Evolutionary conservation across 345 rosid species (phyloP), one percentile per base, ranked within the genome.

Genomic region (Cardamine occulta): DNA sequence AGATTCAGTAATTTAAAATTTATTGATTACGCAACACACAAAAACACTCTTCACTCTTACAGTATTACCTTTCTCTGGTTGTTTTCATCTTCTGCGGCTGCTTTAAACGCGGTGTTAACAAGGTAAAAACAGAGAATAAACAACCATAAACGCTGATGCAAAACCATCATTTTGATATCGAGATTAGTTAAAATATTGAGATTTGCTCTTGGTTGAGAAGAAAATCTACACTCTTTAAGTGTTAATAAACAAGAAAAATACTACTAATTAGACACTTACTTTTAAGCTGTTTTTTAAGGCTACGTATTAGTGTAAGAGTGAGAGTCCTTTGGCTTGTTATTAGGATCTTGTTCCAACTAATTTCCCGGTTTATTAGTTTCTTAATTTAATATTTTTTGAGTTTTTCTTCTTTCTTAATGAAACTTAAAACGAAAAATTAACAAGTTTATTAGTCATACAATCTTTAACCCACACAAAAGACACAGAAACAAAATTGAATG

Each of bases 271-370:
- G 35, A 61, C 69, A 75, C 79, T 75, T 15, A 32, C 35, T 66
- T 63, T 34, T 56, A 26, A 55, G 6, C 42, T 64, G 47, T 47
- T 53, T 24, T n/a, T 48, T 12, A 14, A 48, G 55, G 67, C 72
- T 56, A 37, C 70, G 54, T 63, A 64, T 63, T 34, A 19, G 67
- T 55, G 17, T 17, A 37, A 64, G 29, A 47, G 39, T 19, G 62
- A 68, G 74, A 71, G 62, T 71, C 47, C 2, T 49, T 77, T 65
- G 72, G 72, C 80, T 71, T 64, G 55, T 57, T 48, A 28, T 71
- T 77, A 77, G 80, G 80, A 77, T 77, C 76, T 37, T 55, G 3
- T 64, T 71, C 55, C 2, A 47, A 54, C 63, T 58, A n/a, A n/a
- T 37, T 28, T 59, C 28, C 26, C 72, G 67, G 53, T 57, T 24